These are phyloP conservation scores for Aspergillus sp. DNA, from an alignment of 2,329 filamentous ascomycete species.

Conservation along the genomic window DNA sequence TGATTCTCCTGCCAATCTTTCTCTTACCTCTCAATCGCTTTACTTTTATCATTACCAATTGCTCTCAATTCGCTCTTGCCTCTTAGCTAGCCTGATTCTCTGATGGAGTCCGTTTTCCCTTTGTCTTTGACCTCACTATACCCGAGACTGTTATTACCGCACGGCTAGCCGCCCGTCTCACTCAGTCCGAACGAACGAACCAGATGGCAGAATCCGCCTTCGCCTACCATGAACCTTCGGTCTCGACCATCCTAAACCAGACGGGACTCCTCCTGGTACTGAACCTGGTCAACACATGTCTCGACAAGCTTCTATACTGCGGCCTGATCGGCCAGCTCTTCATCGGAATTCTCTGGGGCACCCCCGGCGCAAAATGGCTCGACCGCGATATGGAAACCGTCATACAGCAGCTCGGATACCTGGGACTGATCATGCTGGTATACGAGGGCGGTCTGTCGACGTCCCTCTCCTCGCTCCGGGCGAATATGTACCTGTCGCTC, in stretches of 20 bases:
- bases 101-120: no score
- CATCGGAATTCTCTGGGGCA: constrained; percentile 71
- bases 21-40: no score
- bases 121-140: no score
- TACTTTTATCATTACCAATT: no score
- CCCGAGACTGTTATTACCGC: no score
- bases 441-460: constrained; percentile 63
- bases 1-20: no score
- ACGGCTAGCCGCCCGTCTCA: no score
- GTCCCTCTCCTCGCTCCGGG: constrained; percentile 56
- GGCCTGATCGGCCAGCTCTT: constrained; percentile 74
- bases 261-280: constrained; percentile 67
- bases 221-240: constrained; percentile 67
- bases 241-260: constrained; percentile 63
- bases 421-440: constrained; percentile 73
- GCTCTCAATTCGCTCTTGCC: no score
- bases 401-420: constrained; percentile 70
- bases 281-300: constrained; percentile 60
- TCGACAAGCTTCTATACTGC: constrained; percentile 68
- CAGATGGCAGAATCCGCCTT: constrained; percentile 36
- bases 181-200: no score
- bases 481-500: constrained; percentile 64
- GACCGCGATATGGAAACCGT: constrained; percentile 55
- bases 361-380: constrained; percentile 67
- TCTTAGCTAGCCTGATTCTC: no score